Percentiles rank a stretch among this genome's conserved stretches.
phyloP scores from a whole-genome alignment of 768 basidiomycete genomes.

The Boletales sp. region DNA sequence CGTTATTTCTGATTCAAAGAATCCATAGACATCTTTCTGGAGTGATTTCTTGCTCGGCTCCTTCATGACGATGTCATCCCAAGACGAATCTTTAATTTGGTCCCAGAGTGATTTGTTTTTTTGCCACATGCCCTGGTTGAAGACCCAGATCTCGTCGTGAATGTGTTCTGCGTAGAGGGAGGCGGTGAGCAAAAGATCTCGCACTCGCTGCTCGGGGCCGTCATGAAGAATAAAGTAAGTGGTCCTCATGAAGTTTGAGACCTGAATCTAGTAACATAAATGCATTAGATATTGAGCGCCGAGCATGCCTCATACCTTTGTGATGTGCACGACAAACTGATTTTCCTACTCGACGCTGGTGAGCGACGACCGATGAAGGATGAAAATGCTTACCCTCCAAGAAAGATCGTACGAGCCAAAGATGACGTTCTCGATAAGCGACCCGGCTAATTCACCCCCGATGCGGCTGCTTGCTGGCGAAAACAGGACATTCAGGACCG shows the following conservation, averaged over 20 bases:
- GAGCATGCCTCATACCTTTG: constrained; percentile 38
- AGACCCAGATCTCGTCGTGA: constrained; percentile 76
- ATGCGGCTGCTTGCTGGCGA: constrained; percentile 41
- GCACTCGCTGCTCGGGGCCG: constrained; percentile 49
- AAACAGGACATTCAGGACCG: constrained; percentile 50
- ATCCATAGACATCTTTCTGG: constrained; percentile 73
- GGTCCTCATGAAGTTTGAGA: constrained; percentile 17
- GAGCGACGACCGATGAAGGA: not conserved
- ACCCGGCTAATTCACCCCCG: constrained; percentile 43
- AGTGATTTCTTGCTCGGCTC: constrained; percentile 63
- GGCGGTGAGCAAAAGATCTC: constrained; percentile 48
- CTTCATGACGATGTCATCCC: constrained; percentile 73
- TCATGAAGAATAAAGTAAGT: constrained; percentile 58
- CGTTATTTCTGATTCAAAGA: constrained; percentile 70
- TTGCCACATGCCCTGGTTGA: constrained; percentile 64
- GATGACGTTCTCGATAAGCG: constrained; percentile 47
- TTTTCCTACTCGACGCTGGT: constrained; percentile 36
- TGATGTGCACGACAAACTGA: constrained; percentile 53
- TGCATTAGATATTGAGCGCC: not conserved
- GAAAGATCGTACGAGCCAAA: constrained; percentile 52
- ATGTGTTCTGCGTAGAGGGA: constrained; percentile 51
- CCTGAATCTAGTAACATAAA: constrained; percentile 29
- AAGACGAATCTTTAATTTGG: constrained; percentile 61
- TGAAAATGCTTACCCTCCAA: constrained; percentile 50
- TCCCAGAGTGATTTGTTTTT: constrained; percentile 61